A percentile compares a stretch with the other conserved stretches of the same genome.
Evolutionary conservation across 257 asterid species (phyloP).

Genomic region (Nicotiana tabacum): DNA sequence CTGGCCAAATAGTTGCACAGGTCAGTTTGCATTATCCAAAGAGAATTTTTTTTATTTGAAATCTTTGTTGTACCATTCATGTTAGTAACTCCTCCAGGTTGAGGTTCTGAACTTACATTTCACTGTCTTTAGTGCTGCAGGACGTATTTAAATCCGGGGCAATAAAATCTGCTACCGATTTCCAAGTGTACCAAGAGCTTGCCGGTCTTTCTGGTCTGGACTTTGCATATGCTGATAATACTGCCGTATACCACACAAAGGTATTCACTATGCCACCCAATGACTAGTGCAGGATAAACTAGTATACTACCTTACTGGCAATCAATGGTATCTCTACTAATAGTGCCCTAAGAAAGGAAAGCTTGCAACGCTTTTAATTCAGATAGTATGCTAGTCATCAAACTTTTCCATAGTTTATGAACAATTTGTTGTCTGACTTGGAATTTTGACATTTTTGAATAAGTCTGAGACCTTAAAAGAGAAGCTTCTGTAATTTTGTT

Average conservation of each 20-base stretch:
- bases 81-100: not conserved
- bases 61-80: not conserved
- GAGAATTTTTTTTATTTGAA: no score
- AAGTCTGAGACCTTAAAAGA: not conserved
- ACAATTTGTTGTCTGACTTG: not conserved
- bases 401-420: not conserved
- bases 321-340: not conserved
- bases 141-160: constrained; percentile 85
- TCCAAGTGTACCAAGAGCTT: constrained; percentile 89
- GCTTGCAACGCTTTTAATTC: not conserved
- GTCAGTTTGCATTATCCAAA: constrained; percentile 30
- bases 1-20: constrained; percentile 84
- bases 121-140: constrained; percentile 39
- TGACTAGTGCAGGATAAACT: not conserved
- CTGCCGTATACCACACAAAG: constrained; percentile 97
- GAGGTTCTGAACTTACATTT: constrained; percentile 19
- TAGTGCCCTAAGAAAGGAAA: not conserved
- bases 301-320: not conserved
- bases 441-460: not conserved
- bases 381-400: not conserved
- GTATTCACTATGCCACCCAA: constrained; percentile 26
- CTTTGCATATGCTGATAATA: constrained; percentile 76
- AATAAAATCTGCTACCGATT: constrained; percentile 89
- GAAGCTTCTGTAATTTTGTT: not conserved
- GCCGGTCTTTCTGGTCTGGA: constrained; percentile 97